Base-by-base conservation (phyloP, 2,329 filamentous ascomycete genomes). In the Ophiostoma perfectum region DNA sequence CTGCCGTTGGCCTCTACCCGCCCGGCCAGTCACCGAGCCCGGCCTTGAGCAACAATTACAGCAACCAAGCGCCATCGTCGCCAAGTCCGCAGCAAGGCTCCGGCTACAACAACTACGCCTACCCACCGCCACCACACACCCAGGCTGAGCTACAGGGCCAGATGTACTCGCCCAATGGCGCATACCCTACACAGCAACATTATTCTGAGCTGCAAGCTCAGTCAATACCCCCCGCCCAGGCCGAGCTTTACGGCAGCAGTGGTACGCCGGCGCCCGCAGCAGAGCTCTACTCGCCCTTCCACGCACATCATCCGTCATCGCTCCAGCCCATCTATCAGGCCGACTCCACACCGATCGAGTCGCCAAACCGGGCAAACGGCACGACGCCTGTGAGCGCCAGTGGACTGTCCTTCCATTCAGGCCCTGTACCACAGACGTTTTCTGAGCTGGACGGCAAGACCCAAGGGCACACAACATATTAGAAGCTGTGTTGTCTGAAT, bases 381-480 rank as follows among this genome's bases (percentile, higher is more conserved):
- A 36, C 60, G 55, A 27, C 66, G 12, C 18, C 38, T 49, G 36
- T 52, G 45, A 36, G 47, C 65, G 42, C 64, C 71, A 14, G 68
- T 71, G 63, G 52, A 11, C 16, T 74, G 64, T 73, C 74, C 3
- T 80, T 76, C 75, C 76, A 79, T 64, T 74, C 78, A 1, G 78
- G 78, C 3, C 78, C 78, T 1, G 74, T 78, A 42, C 74, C 77
- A 36, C 70, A 73, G 8, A 77, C 77, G 64, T 76, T 80, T 68
- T 18, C 67, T 1, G 75, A 76, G 70, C 73, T 75, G 70, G 74
- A 75, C 18, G 39, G 66, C 11, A 44, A 8, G 1, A 5, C 41
- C 3, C n/a, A 64, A 4, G 68, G 64, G 1, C 66, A 65, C 6
- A 18, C n/a, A n/a, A 55, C 18, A 9, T 27, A 55, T 2, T 27